Evolutionary conservation across 208 protist species (phyloP).

Genomic region (Acanthamoeba royreba): DNA sequence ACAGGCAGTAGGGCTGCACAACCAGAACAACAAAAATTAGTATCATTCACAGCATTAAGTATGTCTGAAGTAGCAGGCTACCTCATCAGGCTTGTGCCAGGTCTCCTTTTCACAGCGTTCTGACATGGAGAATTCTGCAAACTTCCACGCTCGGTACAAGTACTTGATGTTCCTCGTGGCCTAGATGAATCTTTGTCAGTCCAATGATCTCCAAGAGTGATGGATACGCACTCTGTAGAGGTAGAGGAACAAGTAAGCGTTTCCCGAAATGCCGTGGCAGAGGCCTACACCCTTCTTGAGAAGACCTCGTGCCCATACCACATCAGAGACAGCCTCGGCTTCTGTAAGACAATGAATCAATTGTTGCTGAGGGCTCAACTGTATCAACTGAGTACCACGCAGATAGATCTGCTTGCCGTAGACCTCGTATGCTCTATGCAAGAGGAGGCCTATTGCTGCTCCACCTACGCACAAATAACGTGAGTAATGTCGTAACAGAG

Average conservation of each 20-base stretch:
- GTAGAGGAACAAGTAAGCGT: slow-evolving; percentile 48
- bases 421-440: background rate
- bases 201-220: background rate
- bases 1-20: background rate
- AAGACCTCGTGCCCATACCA: slow-evolving; percentile 27
- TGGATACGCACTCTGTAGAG: background rate
- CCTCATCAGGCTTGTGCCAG: background rate
- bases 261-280: slow-evolving; percentile 54
- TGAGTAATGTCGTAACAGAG: too few species aligned
- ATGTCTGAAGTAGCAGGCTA: background rate
- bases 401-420: background rate
- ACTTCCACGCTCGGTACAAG: background rate
- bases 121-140: background rate
- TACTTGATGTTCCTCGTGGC: background rate
- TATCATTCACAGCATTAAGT: too few species aligned
- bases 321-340: background rate
- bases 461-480: too few species aligned
- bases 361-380: too few species aligned
- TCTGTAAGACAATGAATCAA: background rate
- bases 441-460: slow-evolving; percentile 28
- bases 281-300: slow-evolving; percentile 43
- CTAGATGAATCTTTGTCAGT: background rate
- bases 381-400: background rate
- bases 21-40: too few species aligned
- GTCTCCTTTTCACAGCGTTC: background rate